Evolutionary conservation across 1,139 yeast species (phyloP).

Genomic region (Lizanozyma gosingica): DNA sequence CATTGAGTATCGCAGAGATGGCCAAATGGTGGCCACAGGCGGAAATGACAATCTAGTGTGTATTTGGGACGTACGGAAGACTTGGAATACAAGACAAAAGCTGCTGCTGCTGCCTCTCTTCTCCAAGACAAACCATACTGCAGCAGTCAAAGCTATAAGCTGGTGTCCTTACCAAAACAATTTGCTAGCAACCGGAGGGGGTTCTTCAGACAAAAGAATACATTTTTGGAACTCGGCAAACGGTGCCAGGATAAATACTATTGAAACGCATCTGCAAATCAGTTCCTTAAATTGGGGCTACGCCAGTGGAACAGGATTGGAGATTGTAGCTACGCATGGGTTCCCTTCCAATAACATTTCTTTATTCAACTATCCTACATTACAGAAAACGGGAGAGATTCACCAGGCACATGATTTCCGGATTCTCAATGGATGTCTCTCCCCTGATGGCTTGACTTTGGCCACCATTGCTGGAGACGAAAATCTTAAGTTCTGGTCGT

Average conservation of each 20-base stretch:
- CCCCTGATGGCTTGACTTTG: constrained; percentile 83
- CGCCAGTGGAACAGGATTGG: constrained; percentile 62
- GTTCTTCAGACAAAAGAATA: constrained; percentile 80
- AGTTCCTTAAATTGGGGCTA: constrained; percentile 90
- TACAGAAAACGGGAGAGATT: constrained; percentile 85
- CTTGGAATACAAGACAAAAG: constrained; percentile 5
- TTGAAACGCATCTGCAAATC: constrained; percentile 91
- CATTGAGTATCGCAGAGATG: constrained; percentile 76
- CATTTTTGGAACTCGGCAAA: constrained; percentile 95
- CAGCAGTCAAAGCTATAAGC: constrained; percentile 91
- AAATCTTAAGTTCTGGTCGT: constrained; percentile 89
- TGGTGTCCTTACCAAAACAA: constrained; percentile 91
- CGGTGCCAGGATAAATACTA: constrained; percentile 78
- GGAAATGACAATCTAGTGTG: constrained; percentile 92
- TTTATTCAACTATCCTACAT: constrained; percentile 77
- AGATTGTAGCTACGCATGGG: constrained; percentile 92
- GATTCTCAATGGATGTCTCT: constrained; percentile 71
- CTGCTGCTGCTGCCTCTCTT: constrained; percentile 50
- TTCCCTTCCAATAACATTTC: constrained; percentile 82
- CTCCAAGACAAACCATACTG: constrained; percentile 72
- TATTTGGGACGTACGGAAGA: constrained; percentile 88
- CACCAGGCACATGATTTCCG: constrained; percentile 84
- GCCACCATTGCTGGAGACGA: constrained; percentile 98
- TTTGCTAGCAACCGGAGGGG: constrained; percentile 92
- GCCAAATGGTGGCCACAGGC: constrained; percentile 81